Base-by-base conservation (phyloP, 2,329 filamentous ascomycete genomes). In the Lasiodiplodia hormozganensis region DNA sequence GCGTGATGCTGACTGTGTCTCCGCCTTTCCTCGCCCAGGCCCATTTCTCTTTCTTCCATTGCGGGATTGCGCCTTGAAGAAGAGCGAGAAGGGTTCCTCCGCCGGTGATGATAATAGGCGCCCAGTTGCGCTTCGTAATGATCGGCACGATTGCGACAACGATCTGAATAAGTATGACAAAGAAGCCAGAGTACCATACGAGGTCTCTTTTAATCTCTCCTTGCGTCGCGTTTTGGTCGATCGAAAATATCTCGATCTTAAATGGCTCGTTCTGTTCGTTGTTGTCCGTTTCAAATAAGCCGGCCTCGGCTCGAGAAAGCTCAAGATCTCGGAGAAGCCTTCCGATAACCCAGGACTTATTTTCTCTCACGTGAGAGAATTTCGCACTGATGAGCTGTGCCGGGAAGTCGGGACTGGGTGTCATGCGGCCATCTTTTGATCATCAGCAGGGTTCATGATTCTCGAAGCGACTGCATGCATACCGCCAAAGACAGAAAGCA, bases 311-410 rank as follows among this genome's bases (percentile, higher is more conserved):
- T 21, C 70, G 73, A 76, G 76, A 80, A 40, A 60, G 68, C 12
- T 82, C 78, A 40, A 77, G 80, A 70, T 84, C 82, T 31, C 82
- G 74, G 7, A 84, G 69, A 0, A 85, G 74, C 0, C 83, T 74
- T 0, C 81, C 82, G 11, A 85, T 71, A 4, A 84, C 73, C 82
- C 82, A 85, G 23, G 73, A 77, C 14, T 74, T 73, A 65, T 84
- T 84, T 3, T 77, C 73, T 1, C 80, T 75, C 5, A 73, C 72
- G 68, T 81, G 80, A 0, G 82, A 79, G 18, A 71, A 79, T 23
- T 74, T 70, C 6, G 71, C 72, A 68, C 82, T 82, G 60, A 83
- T 78, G 21, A 83, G 76, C 6, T 72, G 71, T 60, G 72, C 72
- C 0, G 70, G n/a, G 57, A 68, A 74, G 71, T 83, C 78, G 65